Evolutionary conservation across 805 yeast species (phyloP).

Genomic region (Nakazawaea ernobii): DNA sequence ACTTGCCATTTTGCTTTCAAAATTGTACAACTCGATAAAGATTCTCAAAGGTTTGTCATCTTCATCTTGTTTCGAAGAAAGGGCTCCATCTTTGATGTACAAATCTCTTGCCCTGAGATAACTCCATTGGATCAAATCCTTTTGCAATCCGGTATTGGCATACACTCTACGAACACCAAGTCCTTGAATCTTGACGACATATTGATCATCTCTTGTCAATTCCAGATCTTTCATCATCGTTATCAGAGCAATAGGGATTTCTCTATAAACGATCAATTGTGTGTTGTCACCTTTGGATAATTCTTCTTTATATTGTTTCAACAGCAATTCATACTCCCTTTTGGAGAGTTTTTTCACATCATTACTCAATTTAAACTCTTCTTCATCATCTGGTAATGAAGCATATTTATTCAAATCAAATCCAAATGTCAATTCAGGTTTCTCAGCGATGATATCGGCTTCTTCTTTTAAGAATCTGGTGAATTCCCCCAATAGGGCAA

Average conservation of each 20-base stretch:
- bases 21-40: constrained; percentile 8
- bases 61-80: background rate
- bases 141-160: constrained; percentile 54
- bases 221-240: constrained; percentile 33
- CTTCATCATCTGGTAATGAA: constrained; percentile 14
- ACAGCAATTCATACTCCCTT: constrained; percentile 15
- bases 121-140: constrained; percentile 63
- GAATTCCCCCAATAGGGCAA: constrained; percentile 32
- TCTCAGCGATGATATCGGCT: constrained; percentile 30
- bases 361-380: constrained; percentile 11
- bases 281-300: constrained; percentile 40
- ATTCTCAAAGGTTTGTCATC: constrained; percentile 8
- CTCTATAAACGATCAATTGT: constrained; percentile 54
- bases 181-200: constrained; percentile 49
- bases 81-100: constrained; percentile 7
- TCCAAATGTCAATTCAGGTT: constrained; percentile 40
- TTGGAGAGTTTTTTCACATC: constrained; percentile 2
- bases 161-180: constrained; percentile 67
- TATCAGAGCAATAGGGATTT: constrained; percentile 64
- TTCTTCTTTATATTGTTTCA: constrained; percentile 17
- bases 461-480: constrained; percentile 43
- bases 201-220: constrained; percentile 32
- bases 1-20: background rate
- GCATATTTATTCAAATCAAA: constrained; percentile 45
- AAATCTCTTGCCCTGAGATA: constrained; percentile 8